Percentiles rank a stretch among this genome's conserved stretches.
phyloP scores from a whole-genome alignment of 768 basidiomycete genomes.

The Ramaria sp. region DNA sequence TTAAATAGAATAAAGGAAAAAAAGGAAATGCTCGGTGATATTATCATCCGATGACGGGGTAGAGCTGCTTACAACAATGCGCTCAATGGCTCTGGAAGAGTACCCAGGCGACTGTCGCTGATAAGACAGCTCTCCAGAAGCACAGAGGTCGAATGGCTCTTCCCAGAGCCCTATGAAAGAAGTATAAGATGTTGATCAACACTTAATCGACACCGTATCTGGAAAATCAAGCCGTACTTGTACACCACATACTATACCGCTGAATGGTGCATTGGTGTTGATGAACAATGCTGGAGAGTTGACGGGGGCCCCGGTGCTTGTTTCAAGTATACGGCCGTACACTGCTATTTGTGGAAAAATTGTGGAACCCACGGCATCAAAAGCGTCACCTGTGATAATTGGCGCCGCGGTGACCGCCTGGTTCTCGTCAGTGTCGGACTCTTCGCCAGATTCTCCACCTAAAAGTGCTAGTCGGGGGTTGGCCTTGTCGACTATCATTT shows the following conservation, averaged over 20 bases:
- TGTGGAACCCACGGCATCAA: neutral
- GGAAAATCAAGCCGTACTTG: neutral
- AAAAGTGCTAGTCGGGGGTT: neutral
- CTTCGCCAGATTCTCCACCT: neutral
- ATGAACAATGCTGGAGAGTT: conserved; percentile 2
- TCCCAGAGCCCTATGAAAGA: conserved; percentile 44
- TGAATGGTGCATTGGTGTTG: conserved; percentile 49
- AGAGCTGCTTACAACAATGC: conserved; percentile 34
- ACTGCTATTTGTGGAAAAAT: neutral
- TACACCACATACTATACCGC: conserved; percentile 61
- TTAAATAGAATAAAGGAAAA: too few species aligned
- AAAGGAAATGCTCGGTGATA: too few species aligned
- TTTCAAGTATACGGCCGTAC: neutral
- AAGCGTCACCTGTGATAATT: neutral
- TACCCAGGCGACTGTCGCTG: conserved; percentile 37
- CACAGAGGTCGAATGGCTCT: conserved; percentile 61
- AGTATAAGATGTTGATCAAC: neutral
- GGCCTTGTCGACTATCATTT: neutral
- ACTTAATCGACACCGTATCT: neutral
- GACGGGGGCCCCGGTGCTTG: neutral
- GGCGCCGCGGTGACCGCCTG: neutral
- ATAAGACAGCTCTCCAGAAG: conserved; percentile 64
- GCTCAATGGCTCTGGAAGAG: conserved; percentile 39
- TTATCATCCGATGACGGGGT: neutral
- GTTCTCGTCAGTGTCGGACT: neutral